These are phyloP conservation scores for Emmonsiellopsis sp. DNA, from an alignment of 2,329 filamentous ascomycete genomes.

Conservation along the genomic window DNA sequence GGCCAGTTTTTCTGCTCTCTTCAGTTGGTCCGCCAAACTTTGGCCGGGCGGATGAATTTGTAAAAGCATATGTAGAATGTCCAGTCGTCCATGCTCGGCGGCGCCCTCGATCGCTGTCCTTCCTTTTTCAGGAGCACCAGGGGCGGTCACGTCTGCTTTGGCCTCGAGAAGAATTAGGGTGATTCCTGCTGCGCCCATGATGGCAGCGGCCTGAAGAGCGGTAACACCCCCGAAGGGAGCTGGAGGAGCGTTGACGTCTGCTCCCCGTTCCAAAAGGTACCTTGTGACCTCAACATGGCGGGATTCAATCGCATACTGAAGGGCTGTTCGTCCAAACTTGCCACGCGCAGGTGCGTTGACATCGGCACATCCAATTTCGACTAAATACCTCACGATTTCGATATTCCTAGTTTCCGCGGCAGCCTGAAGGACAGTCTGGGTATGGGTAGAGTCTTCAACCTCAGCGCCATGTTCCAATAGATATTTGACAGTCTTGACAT, in stretches of 20 bases:
- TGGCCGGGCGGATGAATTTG: slow-evolving; percentile 2
- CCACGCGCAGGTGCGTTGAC: slow-evolving; percentile 7
- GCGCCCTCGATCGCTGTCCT: slow-evolving; percentile 22
- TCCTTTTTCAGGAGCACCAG: slow-evolving; percentile 9
- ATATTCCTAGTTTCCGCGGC: neutral
- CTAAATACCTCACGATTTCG: slow-evolving; percentile 4
- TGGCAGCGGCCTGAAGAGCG: slow-evolving; percentile 1
- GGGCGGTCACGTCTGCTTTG: slow-evolving; percentile 10
- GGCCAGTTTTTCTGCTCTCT: neutral
- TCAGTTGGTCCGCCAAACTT: neutral
- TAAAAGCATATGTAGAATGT: slow-evolving; percentile 6
- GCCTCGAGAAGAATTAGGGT: slow-evolving; percentile 7
- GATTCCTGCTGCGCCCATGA: neutral
- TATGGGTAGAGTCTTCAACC: neutral
- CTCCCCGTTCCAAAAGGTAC: slow-evolving; percentile 1
- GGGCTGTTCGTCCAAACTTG: neutral
- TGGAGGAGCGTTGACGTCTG: slow-evolving; percentile 11
- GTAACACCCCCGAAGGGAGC: neutral
- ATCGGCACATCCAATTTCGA: slow-evolving; percentile 7
- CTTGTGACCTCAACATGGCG: neutral
- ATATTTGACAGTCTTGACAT: neutral
- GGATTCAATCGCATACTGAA: slow-evolving; percentile 1
- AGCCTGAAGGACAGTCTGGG: neutral
- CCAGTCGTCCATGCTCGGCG: slow-evolving; percentile 17
- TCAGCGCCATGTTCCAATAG: neutral